A percentile compares a stretch with the other conserved stretches of the same genome.
Evolutionary conservation across 306 rosid species (phyloP).

Genomic region (Cucumis sativus): Cucumber_9930_V3 NC_026657.2:31307501-31308000

Average conservation of each 20-base stretch:
- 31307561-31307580: conserved; percentile 19
- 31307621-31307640: conserved; percentile 48
- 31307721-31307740: conserved; percentile 61
- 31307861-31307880: conserved; percentile 34
- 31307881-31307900: conserved; percentile 32
- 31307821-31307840: conserved; percentile 10
- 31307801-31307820: conserved; percentile 2
- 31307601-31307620: conserved; percentile 34
- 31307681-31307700: conserved; percentile 81
- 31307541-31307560: conserved; percentile 22
- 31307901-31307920: conserved; percentile 49
- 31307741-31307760: conserved; percentile 39
- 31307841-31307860: conserved; percentile 4
- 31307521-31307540: conserved; percentile 44
- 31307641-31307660: conserved; percentile 37
- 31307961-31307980: conserved; percentile 46
- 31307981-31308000: conserved; percentile 82
- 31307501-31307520: conserved; percentile 40
- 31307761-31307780: conserved; percentile 55
- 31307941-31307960: conserved; percentile 41
- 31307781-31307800: conserved; percentile 35
- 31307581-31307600: conserved; percentile 45
- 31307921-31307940: conserved; percentile 47
- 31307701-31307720: conserved; percentile 94
- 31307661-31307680: conserved; percentile 55